A percentile compares a stretch with the other conserved stretches of the same genome.
phyloP scores from a whole-genome alignment of 2,329 filamentous ascomycete species.

The Thelonectria rubi region DNA sequence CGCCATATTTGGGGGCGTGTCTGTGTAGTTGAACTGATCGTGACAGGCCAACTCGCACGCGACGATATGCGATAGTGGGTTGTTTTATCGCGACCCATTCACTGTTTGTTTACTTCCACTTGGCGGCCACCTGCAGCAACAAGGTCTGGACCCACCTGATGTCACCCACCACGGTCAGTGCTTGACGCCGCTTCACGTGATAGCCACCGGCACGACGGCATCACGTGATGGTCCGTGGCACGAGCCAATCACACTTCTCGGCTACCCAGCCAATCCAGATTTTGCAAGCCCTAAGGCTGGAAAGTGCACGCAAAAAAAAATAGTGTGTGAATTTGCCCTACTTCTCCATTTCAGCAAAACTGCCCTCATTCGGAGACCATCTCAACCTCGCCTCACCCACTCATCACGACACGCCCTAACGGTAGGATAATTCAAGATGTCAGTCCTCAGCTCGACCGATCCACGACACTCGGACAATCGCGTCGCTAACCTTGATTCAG shows the following conservation, averaged over 20 bases:
- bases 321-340: slow-evolving; percentile 50
- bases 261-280: slow-evolving; percentile 47
- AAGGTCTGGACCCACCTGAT: slow-evolving; percentile 37
- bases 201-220: neutral
- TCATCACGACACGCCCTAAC: slow-evolving; percentile 51
- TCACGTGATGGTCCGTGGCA: slow-evolving; percentile 41
- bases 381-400: slow-evolving; percentile 48
- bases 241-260: slow-evolving; percentile 37
- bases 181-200: slow-evolving; percentile 36
- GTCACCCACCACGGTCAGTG: slow-evolving; percentile 15
- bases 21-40: slow-evolving; percentile 25
- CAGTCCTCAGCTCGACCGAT: slow-evolving; percentile 41
- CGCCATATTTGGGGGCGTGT: slow-evolving; percentile 44
- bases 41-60: slow-evolving; percentile 30
- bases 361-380: slow-evolving; percentile 41
- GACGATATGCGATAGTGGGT: slow-evolving; percentile 40
- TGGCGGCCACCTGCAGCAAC: slow-evolving; percentile 34
- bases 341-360: slow-evolving; percentile 50
- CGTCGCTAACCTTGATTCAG: slow-evolving; percentile 64
- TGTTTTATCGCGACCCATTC: slow-evolving; percentile 42
- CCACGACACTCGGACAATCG: slow-evolving; percentile 30
- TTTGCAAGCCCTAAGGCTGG: slow-evolving; percentile 54
- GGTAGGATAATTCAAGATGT: slow-evolving; percentile 56
- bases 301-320: slow-evolving; percentile 47
- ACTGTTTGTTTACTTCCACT: slow-evolving; percentile 52